These are phyloP conservation scores for Podospora comata DNA, from an alignment of 495 filamentous ascomycete genomes.

Conservation along the genomic window DNA sequence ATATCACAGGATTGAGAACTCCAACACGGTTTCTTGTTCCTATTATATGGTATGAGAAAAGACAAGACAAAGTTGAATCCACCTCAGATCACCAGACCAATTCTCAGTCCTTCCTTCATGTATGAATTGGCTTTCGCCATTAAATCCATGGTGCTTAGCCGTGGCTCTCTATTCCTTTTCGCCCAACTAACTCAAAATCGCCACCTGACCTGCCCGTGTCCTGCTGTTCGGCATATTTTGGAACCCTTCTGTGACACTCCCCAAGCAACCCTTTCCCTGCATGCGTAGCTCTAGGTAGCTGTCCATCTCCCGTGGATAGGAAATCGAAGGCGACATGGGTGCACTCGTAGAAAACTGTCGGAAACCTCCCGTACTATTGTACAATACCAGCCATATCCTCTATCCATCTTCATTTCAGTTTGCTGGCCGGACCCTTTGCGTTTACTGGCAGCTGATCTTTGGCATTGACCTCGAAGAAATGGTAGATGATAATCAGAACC, in stretches of 20 bases:
- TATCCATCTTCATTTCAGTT: slow-evolving; percentile 15
- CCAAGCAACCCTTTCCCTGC: neutral
- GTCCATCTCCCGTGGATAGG: neutral
- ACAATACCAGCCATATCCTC: slow-evolving; percentile 10
- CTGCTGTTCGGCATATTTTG: neutral
- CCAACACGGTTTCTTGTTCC: neutral
- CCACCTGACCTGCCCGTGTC: neutral
- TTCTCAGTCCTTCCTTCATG: neutral
- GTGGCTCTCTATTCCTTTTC: neutral
- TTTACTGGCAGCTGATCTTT: slow-evolving; percentile 60
- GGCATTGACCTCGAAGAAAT: slow-evolving; percentile 95
- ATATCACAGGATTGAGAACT: neutral
- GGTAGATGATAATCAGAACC: slow-evolving; percentile 92
- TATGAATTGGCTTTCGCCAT: neutral
- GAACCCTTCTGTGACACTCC: neutral
- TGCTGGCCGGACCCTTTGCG: slow-evolving; percentile 1
- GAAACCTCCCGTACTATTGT: slow-evolving; percentile 14
- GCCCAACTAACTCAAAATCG: neutral
- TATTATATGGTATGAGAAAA: neutral
- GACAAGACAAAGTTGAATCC: neutral
- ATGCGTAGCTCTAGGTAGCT: neutral
- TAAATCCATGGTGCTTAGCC: neutral
- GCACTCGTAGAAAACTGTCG: neutral
- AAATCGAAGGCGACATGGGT: neutral
- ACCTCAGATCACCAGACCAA: no score